These are phyloP conservation scores for Naganishia onofrii DNA, from an alignment of 768 basidiomycete species.

Conservation along the genomic window DNA sequence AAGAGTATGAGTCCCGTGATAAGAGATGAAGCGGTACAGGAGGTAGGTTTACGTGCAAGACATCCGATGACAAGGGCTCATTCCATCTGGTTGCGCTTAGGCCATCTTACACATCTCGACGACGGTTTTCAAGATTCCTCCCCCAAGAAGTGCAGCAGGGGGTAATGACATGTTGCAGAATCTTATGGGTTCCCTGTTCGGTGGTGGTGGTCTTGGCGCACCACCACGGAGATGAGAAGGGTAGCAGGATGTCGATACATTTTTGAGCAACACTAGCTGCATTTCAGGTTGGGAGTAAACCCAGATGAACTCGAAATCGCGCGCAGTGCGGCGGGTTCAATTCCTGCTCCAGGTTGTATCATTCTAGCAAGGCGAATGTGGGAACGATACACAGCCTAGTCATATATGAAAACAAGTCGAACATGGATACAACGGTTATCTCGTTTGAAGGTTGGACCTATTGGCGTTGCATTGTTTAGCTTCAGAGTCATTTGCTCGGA, in stretches of 20 bases:
- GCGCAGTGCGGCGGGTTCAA: not conserved
- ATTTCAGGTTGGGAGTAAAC: not conserved
- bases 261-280: not conserved
- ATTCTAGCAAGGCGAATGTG: not conserved
- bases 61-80: too few species aligned
- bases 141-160: constrained; percentile 58
- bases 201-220: constrained; percentile 61
- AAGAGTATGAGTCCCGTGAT: constrained; percentile 68
- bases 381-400: not conserved
- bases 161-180: constrained; percentile 79
- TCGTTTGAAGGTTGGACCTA: constrained; percentile 19
- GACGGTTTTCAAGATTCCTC: constrained; percentile 82
- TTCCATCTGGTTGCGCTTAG: constrained; percentile 29
- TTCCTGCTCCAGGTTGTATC: not conserved
- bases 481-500: not conserved
- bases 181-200: constrained; percentile 83
- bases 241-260: not conserved
- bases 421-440: constrained; percentile 12
- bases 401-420: not conserved
- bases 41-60: constrained; percentile 60
- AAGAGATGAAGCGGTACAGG: constrained; percentile 63
- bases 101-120: constrained; percentile 40
- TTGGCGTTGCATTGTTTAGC: not conserved
- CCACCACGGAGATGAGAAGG: not conserved
- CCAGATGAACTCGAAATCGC: not conserved